Evolutionary conservation across 148 eudicot genomes (phyloP).

Genomic region (Drosera capensis): DNA sequence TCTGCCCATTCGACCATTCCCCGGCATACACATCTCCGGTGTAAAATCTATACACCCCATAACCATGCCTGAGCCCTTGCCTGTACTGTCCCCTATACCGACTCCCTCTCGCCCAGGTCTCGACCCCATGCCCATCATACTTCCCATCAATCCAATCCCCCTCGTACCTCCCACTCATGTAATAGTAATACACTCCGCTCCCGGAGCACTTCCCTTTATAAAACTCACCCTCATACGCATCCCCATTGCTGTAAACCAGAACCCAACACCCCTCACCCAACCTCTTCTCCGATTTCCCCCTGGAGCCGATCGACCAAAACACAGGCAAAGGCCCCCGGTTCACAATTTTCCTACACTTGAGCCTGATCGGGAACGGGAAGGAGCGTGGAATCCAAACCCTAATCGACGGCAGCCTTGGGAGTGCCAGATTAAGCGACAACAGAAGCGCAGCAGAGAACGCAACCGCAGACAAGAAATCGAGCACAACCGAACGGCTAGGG

Average conservation of each 20-base stretch:
- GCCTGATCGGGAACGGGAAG: slow-evolving; percentile 33
- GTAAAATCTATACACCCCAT: slow-evolving; percentile 63
- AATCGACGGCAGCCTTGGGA: slow-evolving; percentile 73
- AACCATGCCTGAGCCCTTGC: slow-evolving; percentile 63
- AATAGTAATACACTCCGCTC: slow-evolving; percentile 65
- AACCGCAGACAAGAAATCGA: slow-evolving; percentile 77
- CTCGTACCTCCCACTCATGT: slow-evolving; percentile 65
- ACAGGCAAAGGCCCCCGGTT: slow-evolving; percentile 43
- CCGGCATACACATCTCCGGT: slow-evolving; percentile 73
- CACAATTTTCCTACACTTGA: slow-evolving; percentile 12
- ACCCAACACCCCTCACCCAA: no score
- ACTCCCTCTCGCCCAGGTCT: slow-evolving; percentile 84
- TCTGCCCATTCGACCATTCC: slow-evolving; percentile 74
- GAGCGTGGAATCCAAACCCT: slow-evolving; percentile 54
- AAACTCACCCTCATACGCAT: slow-evolving; percentile 79
- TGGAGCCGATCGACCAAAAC: slow-evolving; percentile 87
- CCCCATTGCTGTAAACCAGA: slow-evolving; percentile 74
- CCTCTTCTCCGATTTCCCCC: slow-evolving; percentile 30
- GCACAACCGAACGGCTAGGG: slow-evolving; percentile 56
- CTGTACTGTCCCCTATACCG: slow-evolving; percentile 64
- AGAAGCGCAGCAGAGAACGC: slow-evolving; percentile 81
- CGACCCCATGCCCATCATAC: slow-evolving; percentile 84
- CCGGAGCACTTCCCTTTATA: slow-evolving; percentile 67
- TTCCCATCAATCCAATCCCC: slow-evolving; percentile 91
- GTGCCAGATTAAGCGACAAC: slow-evolving; percentile 68